Percentiles rank a stretch among this genome's conserved stretches.
Conservation (phyloP, 495 filamentous ascomycete genomes). For the Hypoxylon perforatum region DNA sequence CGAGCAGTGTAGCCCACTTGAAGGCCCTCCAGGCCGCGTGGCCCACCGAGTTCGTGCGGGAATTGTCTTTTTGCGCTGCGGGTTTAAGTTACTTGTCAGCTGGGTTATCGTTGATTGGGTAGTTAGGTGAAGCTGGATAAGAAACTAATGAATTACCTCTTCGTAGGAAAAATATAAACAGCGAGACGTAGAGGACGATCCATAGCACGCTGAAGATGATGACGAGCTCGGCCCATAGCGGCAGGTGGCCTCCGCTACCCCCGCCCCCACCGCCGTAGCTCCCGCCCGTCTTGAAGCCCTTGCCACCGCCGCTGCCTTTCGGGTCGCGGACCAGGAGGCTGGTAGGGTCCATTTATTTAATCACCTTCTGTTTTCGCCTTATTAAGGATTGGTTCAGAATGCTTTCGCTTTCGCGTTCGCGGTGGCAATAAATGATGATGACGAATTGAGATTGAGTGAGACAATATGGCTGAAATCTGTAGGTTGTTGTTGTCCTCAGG, state of each 20-base stretch:
- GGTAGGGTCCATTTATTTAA: neutral
- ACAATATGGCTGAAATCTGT: neutral
- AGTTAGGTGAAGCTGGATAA: neutral
- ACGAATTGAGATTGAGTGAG: neutral
- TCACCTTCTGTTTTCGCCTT: neutral
- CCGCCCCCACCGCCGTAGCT: conserved; percentile 5
- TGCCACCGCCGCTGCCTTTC: conserved; percentile 22
- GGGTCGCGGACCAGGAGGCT: conserved; percentile 17
- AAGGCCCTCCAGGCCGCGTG: conserved; percentile 24
- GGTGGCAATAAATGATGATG: too few relatives aligned
- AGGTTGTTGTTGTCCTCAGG: neutral
- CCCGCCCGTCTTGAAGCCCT: neutral
- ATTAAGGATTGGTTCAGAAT: neutral
- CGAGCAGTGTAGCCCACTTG: conserved; percentile 21
- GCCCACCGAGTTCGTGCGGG: neutral
- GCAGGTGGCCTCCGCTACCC: conserved; percentile 5
- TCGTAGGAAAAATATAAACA: conserved; percentile 13
- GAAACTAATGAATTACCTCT: conserved; percentile 8
- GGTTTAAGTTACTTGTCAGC: neutral
- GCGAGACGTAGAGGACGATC: conserved; percentile 8
- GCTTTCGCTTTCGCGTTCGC: conserved; percentile 4
- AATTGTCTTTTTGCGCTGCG: neutral
- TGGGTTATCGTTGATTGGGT: neutral
- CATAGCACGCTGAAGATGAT: conserved; percentile 21
- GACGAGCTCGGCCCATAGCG: conserved; percentile 21